Percentiles rank a stretch among this genome's conserved stretches.
phyloP scores from a whole-genome alignment of 2,329 filamentous ascomycete species.

The Stenocarpella maydis region DNA sequence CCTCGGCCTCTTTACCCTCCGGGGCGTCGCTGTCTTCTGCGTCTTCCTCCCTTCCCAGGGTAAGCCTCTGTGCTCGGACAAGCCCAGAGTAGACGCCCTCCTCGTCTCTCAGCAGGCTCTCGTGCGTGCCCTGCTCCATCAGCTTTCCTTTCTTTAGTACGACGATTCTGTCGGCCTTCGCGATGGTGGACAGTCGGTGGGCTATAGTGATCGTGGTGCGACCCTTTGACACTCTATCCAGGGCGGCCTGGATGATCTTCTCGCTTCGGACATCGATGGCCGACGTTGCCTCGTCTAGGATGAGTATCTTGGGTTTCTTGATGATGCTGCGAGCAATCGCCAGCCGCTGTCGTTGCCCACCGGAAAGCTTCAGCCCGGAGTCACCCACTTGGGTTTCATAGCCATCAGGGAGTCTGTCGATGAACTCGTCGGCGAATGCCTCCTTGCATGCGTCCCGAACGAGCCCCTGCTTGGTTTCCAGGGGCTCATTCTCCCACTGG shows the following conservation, averaged over 20 bases:
- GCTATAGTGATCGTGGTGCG: conserved; percentile 73
- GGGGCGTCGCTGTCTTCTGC: conserved; percentile 46
- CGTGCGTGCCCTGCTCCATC: conserved; percentile 79
- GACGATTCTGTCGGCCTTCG: conserved; percentile 79
- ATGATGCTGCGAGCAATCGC: conserved; percentile 70
- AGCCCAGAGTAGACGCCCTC: conserved; percentile 72
- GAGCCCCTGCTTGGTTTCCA: conserved; percentile 59
- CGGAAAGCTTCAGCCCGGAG: conserved; percentile 75
- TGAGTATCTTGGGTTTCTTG: conserved; percentile 66
- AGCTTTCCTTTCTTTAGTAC: conserved; percentile 77
- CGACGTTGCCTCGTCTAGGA: conserved; percentile 73
- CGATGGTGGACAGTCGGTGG: conserved; percentile 77
- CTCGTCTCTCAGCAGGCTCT: conserved; percentile 68
- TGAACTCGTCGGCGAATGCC: conserved; percentile 75
- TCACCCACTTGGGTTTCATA: conserved; percentile 82
- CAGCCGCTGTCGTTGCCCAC: conserved; percentile 69
- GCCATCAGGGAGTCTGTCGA: conserved; percentile 68
- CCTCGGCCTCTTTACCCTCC: conserved; percentile 49
- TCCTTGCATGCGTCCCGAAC: conserved; percentile 72
- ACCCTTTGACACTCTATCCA: conserved; percentile 61
- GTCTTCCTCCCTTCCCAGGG: conserved; percentile 54
- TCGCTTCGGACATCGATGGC: conserved; percentile 54
- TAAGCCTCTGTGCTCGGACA: conserved; percentile 69
- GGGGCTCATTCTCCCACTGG: conserved; percentile 46
- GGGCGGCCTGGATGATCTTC: conserved; percentile 60